Evolutionary conservation across 2,329 filamentous ascomycete genomes (phyloP), one percentile per base, ranked within the genome.

Genomic region (Fusarium sp.): DNA sequence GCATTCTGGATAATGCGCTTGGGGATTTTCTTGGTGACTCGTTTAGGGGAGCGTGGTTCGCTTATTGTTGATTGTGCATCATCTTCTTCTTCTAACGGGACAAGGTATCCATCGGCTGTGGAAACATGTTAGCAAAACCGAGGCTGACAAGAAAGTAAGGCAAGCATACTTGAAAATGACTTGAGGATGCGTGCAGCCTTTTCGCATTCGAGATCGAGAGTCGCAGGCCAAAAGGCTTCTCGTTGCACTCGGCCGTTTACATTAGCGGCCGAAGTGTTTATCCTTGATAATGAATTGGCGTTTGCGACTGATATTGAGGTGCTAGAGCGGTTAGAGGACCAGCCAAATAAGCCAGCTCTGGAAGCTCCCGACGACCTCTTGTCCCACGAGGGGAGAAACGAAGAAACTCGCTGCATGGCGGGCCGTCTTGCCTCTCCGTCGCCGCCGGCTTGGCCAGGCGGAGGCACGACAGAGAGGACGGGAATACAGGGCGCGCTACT

Each of bases 111-210:
- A 77, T 89, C 87, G 66, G 80, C 86, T 89, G 69, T 39, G 62
- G 49, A 46, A 55, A 63, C 39, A 57, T 21, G 43, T 63, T 58
- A 70, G 70, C 57, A 74, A 63, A 67, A 66, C 53, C 13, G 52
- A 54, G 48, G 57, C 37, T 54, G 49, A 33, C n/a, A 18, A 11
- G 6, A 16, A 35, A 38, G 39, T 43, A 35, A 52, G 41, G 49
- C 39, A 37, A 50, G 57, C 78, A 56, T 85, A 93, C 91, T 93
- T 84, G 93, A 97, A 81, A 98, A 98, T 31, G 92, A 95, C 77
- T 93, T 92, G 52, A 98, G 81, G 66, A 97, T 97, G 58, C 93
- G 87, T 62, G 94, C 93, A 46, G 94, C 93, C 82, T 97, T 97
- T 81, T 97, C 93, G 80, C 92, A 92, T 84, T 98, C 94, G 72